Conservation (phyloP, 2,329 filamentous ascomycete genomes). For the Sclerotiophoma versabilis region DNA sequence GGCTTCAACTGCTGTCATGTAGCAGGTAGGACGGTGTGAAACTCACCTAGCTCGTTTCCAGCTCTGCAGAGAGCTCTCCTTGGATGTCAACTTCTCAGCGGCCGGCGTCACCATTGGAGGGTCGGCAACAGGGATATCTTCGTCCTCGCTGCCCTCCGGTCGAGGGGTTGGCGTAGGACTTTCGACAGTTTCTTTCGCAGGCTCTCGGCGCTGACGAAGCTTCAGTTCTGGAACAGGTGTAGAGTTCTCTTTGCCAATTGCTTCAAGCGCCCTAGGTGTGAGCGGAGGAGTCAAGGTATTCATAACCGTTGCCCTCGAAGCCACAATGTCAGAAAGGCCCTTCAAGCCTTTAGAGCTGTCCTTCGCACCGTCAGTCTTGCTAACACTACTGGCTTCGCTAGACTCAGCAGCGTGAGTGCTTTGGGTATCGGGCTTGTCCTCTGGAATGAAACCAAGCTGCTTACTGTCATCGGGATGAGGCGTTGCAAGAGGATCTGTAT, state of each 20-base stretch:
- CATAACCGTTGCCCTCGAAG: constrained; percentile 19
- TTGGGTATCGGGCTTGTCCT: background rate
- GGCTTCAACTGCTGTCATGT: too few relatives aligned
- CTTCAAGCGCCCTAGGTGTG: constrained; percentile 18
- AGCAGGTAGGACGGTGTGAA: background rate
- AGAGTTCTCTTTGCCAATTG: constrained; percentile 2
- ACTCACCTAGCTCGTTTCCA: constrained; percentile 37
- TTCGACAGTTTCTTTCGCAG: constrained; percentile 5
- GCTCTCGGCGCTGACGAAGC: constrained; percentile 24
- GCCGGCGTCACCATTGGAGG: background rate
- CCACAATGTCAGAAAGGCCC: constrained; percentile 20
- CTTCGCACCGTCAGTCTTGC: constrained; percentile 26
- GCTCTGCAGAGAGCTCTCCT: constrained; percentile 18
- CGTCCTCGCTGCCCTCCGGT: background rate
- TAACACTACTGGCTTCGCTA: constrained; percentile 25
- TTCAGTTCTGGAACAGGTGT: constrained; percentile 12
- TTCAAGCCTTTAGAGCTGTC: constrained; percentile 15
- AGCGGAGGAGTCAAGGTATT: constrained; percentile 21
- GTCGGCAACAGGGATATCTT: background rate
- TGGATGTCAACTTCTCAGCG: constrained; percentile 4
- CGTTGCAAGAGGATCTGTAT: constrained; percentile 24
- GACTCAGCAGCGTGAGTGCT: constrained; percentile 9
- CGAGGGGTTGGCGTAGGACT: background rate
- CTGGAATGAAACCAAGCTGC: constrained; percentile 16
- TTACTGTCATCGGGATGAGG: constrained; percentile 23